Evolutionary conservation across 257 asterid genomes (phyloP).

Genomic region (Plantago ovata): DNA sequence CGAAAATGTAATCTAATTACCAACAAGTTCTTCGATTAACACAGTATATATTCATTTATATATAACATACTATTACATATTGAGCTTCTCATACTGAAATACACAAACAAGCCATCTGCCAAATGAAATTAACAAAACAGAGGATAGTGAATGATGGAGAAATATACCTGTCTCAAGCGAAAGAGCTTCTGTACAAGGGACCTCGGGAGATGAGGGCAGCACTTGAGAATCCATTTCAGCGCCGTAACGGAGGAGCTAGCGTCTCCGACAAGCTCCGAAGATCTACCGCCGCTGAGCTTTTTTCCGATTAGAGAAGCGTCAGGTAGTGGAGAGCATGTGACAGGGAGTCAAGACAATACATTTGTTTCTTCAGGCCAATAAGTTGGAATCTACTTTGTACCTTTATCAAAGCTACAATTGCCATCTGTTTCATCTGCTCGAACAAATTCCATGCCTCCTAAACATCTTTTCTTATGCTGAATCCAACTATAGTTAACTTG

Average conservation of each 20-base stretch:
- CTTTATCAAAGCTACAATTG: too few relatives aligned
- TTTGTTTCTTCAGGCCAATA: too few relatives aligned
- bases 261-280: conserved; percentile 13
- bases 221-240: conserved; percentile 71
- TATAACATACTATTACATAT: not conserved
- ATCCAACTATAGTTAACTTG: too few relatives aligned
- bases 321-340: conserved; percentile 42
- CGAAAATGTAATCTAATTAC: too few relatives aligned
- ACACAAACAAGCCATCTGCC: not conserved
- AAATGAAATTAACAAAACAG: not conserved
- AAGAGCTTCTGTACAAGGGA: conserved; percentile 88
- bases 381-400: too few relatives aligned
- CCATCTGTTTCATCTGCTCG: too few relatives aligned
- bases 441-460: too few relatives aligned
- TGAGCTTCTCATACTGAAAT: not conserved
- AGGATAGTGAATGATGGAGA: not conserved
- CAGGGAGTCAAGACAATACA: too few relatives aligned
- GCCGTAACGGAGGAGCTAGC: conserved; percentile 40
- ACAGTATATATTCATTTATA: not conserved
- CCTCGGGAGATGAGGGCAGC: conserved; percentile 85
- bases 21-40: not conserved
- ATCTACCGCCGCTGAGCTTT: conserved; percentile 26
- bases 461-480: too few relatives aligned
- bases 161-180: conserved; percentile 71
- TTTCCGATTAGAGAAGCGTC: conserved; percentile 58